phyloP scores from a whole-genome alignment of 2,329 filamentous ascomycete species.

The Fusarium temperatum region DNA sequence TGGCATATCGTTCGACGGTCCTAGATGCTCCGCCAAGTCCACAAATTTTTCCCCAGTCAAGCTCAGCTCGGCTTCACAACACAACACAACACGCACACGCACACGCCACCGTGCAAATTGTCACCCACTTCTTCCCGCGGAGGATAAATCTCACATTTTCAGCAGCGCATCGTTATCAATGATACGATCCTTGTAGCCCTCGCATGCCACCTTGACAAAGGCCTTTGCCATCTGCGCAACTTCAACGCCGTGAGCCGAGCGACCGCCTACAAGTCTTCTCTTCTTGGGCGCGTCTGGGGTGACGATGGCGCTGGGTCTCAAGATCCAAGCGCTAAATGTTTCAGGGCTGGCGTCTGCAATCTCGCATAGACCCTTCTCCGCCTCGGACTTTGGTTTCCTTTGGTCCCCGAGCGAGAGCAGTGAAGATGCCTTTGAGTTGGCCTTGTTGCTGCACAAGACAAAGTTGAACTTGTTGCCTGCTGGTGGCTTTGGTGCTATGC shows the following conservation, averaged over 20 bases:
- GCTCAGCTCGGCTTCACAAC: neutral
- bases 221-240: conserved; percentile 48
- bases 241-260: conserved; percentile 47
- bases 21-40: conserved; percentile 23
- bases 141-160: conserved; percentile 37
- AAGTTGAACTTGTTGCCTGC: conserved; percentile 52
- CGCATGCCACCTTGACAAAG: conserved; percentile 48
- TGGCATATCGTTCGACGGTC: conserved; percentile 3
- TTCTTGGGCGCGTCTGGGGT: conserved; percentile 38
- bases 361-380: conserved; percentile 52
- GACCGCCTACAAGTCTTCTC: conserved; percentile 42
- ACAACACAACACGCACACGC: neutral
- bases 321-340: conserved; percentile 49
- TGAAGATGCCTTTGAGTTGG: conserved; percentile 43
- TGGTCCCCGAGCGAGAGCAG: conserved; percentile 50
- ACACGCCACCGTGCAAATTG: neutral
- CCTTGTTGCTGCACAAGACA: conserved; percentile 53
- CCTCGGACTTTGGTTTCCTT: conserved; percentile 50
- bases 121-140: neutral
- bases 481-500: conserved; percentile 45
- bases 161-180: conserved; percentile 47
- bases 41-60: conserved; percentile 21
- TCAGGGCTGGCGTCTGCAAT: conserved; percentile 47
- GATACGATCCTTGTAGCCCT: conserved; percentile 49
- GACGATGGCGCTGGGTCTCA: conserved; percentile 49